Evolutionary conservation across 176 grass and related monocot species (phyloP), one percentile per base, ranked within the genome.

Genomic region (Carex scoparia): DNA sequence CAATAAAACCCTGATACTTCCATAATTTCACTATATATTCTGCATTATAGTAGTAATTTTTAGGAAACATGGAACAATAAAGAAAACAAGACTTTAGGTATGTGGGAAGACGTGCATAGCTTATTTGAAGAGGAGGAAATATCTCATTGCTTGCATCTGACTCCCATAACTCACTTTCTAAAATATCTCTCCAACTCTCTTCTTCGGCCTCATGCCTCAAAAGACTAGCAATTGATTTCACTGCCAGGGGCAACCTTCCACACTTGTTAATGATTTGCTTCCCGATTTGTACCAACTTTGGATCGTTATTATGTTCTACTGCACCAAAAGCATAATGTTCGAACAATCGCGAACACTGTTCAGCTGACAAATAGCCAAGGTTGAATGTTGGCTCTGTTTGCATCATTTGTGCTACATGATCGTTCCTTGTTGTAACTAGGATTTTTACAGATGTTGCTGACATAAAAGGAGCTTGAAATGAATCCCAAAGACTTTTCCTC

Each of bases 361-460:
- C 76, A 73, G 82, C 76, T 51, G 65, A 69, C 60, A 91, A 83
- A 46, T 54, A 58, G 49, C 28, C 2, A 53, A 91, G 70, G 15
- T 75, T 44, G 35, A 75, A 75, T 42, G 70, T 46, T 14, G 70
- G 0, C 18, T 60, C 16, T 60, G 16, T 60, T 60, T 60, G 58
- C 15, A 75, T 75, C 38, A 75, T 53, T 42, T 60, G 64, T 79
- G 84, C 86, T n/a, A 64, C 33, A 86, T 1, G 12, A 83, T 75
- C 38, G 38, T 66, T 84, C 81, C 23, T 79, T 4, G 86, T 91
- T 2, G 84, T 91, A 33, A 91, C 86, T 58, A 91, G 8, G 11
- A 88, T 19, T 38, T 86, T 86, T 30, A 27, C 76, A 1, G 5
- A 80, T 12, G 18, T 59, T 11, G 68, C 54, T 14, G 54, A 86